A percentile compares a stretch with the other conserved stretches of the same genome.
These are phyloP conservation scores for Globisporangium nagaii DNA, from an alignment of 352 stramenopile species.

Conservation along the genomic window DNA sequence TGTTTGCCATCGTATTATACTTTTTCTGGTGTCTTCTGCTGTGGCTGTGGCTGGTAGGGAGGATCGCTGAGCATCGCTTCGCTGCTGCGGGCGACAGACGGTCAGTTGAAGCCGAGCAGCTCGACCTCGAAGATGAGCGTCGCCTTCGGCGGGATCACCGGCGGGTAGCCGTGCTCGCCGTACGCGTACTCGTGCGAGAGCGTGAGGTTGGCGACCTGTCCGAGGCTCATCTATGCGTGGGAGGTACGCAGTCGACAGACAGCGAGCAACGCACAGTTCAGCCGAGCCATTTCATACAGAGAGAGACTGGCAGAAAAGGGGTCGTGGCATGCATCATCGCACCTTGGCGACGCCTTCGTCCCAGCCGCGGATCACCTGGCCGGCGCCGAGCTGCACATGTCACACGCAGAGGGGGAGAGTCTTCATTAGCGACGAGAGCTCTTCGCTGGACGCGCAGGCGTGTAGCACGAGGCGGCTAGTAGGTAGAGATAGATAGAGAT, in stretches of 20 bases:
- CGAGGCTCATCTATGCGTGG: slow-evolving; percentile 86
- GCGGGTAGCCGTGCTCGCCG: slow-evolving; percentile 82
- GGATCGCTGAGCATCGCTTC: neutral
- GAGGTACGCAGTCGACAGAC: too few species aligned
- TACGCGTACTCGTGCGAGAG: slow-evolving; percentile 95
- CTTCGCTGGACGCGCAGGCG: too few species aligned
- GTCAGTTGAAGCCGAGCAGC: slow-evolving; percentile 72
- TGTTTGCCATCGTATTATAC: slow-evolving; percentile 1
- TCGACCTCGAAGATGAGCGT: slow-evolving; percentile 94
- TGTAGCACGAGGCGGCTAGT: too few species aligned
- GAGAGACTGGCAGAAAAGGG: too few species aligned
- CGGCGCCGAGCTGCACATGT: slow-evolving; percentile 42
- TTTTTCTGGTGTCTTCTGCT: neutral
- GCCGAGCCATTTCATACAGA: too few species aligned
- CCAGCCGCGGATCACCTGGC: slow-evolving; percentile 78
- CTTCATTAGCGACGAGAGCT: neutral
- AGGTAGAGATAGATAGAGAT: neutral
- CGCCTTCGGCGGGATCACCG: slow-evolving; percentile 88
- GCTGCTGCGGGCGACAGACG: neutral
- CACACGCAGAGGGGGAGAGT: neutral
- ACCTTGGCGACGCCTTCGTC: slow-evolving; percentile 61
- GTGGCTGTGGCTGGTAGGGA: neutral
- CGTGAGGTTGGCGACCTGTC: slow-evolving; percentile 90
- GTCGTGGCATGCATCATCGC: neutral
- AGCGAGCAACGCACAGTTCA: neutral